phyloP scores from a whole-genome alignment of 345 rosid species.

The Melaleuca alternifolia region DNA sequence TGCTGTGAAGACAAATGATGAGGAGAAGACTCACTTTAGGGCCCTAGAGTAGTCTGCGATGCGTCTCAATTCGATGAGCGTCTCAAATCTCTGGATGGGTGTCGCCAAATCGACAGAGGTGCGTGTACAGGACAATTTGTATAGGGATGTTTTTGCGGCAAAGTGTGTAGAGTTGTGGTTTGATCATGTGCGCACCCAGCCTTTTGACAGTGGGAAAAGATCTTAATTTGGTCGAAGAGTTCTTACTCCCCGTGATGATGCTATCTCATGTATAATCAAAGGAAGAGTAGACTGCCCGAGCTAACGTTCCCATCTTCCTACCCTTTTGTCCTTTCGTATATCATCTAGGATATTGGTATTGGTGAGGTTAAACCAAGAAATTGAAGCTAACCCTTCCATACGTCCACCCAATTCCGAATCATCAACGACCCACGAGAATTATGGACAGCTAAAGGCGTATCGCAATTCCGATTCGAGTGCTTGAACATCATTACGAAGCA shows the following conservation, averaged over 20 bases:
- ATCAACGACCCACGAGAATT: no score
- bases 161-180: not conserved
- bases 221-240: not conserved
- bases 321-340: not conserved
- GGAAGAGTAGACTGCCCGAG: not conserved
- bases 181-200: not conserved
- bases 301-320: not conserved
- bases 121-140: not conserved
- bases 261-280: not conserved
- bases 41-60: not conserved
- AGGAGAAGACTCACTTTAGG: not conserved
- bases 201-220: not conserved
- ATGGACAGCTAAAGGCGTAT: no score
- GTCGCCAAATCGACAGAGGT: not conserved
- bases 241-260: not conserved
- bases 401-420: no score
- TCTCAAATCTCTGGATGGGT: not conserved
- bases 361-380: not conserved
- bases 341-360: no score
- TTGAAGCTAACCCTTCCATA: no score
- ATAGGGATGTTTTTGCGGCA: not conserved
- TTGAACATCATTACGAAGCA: no score
- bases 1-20: not conserved
- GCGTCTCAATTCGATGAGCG: not conserved
- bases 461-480: no score